Evolutionary conservation across 352 stramenopile species (phyloP), one percentile per base, ranked within the genome.

Genomic region (Pythium dissimile): DNA sequence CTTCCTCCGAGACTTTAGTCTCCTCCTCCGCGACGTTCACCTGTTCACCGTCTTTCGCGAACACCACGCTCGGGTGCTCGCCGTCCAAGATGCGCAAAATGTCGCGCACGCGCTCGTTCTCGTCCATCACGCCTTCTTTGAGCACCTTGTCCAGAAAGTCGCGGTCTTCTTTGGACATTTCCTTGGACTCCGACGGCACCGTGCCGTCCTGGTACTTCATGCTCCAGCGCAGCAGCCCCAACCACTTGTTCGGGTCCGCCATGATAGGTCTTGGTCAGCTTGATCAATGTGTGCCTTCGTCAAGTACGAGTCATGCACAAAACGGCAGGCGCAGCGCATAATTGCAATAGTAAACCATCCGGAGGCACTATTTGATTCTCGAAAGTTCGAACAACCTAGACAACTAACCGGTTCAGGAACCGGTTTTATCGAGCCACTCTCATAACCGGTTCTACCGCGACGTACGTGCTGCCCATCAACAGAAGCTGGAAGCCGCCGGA

Each of bases 191-290:
- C 5, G 76, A 81, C 39, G 81, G 80, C 35, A 67, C 75, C 44
- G 85, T 93, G 61, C 81, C 83, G 58, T 95, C 83, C 61, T 77
- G 72, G 62, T 95, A 84, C 66, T 93, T 85, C 85, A 95, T 93
- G 44, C 77, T 92, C 85, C 85, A 95, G 56, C 84, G 85, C 77
- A 95, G 76, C 18, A 95, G 70, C n/a, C 80, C 85, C 37, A 92
- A 78, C 85, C 85, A 95, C 65, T 95, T 95, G 64, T 83, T 88
- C 39, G 77, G 81, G 65, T 95, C 85, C 60, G 69, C 66, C 70
- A 77, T 72, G 2, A 48, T 66, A n/a, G n/a, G n/a, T n/a, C n/a
- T n/a, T n/a, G n/a, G n/a, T n/a, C n/a, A n/a, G n/a, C n/a, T n/a
- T n/a, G n/a, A n/a, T n/a, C n/a, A n/a, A n/a, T n/a, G n/a, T n/a